Conservation (phyloP, 306 rosid species). For the Cucurbita pepo region DNA sequence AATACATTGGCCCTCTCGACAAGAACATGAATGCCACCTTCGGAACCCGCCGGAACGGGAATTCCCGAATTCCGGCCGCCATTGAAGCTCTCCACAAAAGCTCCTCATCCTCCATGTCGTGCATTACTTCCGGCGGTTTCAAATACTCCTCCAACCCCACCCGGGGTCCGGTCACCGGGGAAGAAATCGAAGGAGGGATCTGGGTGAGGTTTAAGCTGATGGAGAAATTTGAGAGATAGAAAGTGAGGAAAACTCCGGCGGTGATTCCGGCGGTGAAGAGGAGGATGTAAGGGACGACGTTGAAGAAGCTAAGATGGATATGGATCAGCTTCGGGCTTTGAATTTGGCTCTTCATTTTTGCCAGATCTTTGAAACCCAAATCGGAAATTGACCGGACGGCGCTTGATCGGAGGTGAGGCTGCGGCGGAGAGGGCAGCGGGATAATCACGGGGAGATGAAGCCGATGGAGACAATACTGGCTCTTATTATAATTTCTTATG, state of each 20-base stretch:
- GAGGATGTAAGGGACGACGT: not conserved
- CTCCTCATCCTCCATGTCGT: slow-evolving; percentile 5
- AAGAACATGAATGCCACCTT: slow-evolving; percentile 10
- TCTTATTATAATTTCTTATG: not conserved
- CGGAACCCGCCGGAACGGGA: not conserved
- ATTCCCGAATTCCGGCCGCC: not conserved
- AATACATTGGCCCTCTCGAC: not conserved
- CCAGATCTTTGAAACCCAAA: not conserved
- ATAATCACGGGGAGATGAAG: too few relatives aligned
- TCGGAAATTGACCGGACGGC: not conserved
- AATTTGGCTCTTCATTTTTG: not conserved
- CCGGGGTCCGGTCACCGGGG: not conserved
- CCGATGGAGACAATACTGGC: not conserved
- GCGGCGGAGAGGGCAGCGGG: not conserved
- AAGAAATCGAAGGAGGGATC: not conserved
- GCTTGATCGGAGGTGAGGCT: not conserved
- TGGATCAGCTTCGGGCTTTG: slow-evolving; percentile 2
- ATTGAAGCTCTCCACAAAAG: slow-evolving; percentile 7
- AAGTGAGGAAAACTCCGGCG: not conserved
- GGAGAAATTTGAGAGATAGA: not conserved
- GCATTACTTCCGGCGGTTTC: slow-evolving; percentile 4
- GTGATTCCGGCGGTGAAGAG: not conserved
- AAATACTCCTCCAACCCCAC: not conserved
- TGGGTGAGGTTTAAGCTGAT: not conserved
- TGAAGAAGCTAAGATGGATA: not conserved